These are phyloP conservation scores for Pyricularia sp. DNA, from an alignment of 2,329 filamentous ascomycete genomes.

Conservation along the genomic window DNA sequence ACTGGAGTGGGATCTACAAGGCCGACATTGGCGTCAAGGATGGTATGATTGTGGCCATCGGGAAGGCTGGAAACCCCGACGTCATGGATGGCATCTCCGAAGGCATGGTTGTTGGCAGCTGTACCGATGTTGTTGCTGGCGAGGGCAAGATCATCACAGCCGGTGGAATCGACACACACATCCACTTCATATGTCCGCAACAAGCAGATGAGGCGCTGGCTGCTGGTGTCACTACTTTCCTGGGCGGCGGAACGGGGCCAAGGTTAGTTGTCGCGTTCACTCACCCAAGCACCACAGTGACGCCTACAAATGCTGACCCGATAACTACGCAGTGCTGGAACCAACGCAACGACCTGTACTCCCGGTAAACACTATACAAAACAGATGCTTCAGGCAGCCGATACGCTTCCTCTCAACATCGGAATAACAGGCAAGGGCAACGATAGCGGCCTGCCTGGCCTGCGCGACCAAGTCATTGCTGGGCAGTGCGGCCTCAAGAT, in stretches of 20 bases:
- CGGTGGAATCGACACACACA: conserved; percentile 81
- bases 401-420: conserved; percentile 73
- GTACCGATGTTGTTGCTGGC: conserved; percentile 85
- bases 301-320: neutral
- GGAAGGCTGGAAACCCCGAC: conserved; percentile 95
- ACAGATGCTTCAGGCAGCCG: conserved; percentile 83
- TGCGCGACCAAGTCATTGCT: conserved; percentile 72
- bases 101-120: conserved; percentile 73
- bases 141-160: conserved; percentile 88
- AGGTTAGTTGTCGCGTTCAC: conserved; percentile 38
- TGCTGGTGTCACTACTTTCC: conserved; percentile 80
- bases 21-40: conserved; percentile 91
- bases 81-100: conserved; percentile 82
- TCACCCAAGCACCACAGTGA: neutral
- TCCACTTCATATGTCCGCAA: conserved; percentile 93
- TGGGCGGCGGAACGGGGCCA: conserved; percentile 89
- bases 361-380: conserved; percentile 75
- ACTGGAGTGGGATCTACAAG: conserved; percentile 91
- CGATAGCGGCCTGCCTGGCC: conserved; percentile 59
- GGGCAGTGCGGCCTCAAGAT: conserved; percentile 87
- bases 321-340: conserved; percentile 54
- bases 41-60: conserved; percentile 78
- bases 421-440: conserved; percentile 94
- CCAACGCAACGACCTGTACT: conserved; percentile 88
- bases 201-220: conserved; percentile 77